Base-by-base conservation (phyloP, 768 basidiomycete species). In the Amanita molliuscula region DNA sequence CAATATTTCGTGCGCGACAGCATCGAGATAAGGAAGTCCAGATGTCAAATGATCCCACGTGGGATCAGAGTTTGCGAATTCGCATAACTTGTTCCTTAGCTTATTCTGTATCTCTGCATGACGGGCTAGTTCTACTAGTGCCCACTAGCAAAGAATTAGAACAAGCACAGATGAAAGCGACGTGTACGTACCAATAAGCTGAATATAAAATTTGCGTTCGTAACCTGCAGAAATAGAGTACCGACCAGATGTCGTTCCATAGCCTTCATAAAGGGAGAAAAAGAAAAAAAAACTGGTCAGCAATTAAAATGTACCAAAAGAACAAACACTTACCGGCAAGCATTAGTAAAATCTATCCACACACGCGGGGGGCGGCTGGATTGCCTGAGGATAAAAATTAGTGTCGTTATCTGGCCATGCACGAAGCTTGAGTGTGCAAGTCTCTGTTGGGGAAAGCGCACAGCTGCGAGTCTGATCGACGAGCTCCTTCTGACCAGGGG, bases 211-310 rank as follows among this genome's bases (percentile, higher is more conserved):
- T 40, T 5, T 11, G 2, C 5, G 16, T 21, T 18, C 4, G n/a
- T 11, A n/a, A 40, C 9, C 6, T 7, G 7, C 35, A 7, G 6
- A 42, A 8, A 6, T n/a, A 13, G 21, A 2, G 16, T 10, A 61
- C 69, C 43, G 53, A 73, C 72, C 68, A 0, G 73, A 72, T 2
- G 77, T 79, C 3, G 77, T 78, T 61, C 78, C 77, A 47, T 79
- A 79, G 33, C 76, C 76, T 64, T 55, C 44, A n/a, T 4, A n/a
- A 55, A 26, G 44, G 34, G 43, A n/a, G n/a, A n/a, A n/a, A n/a
- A n/a, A n/a, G n/a, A n/a, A n/a, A n/a, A n/a, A n/a, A n/a, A n/a
- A n/a, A n/a, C 36, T 54, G 26, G 47, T 47, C 26, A 15, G 46
- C 21, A 37, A 18, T 35, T 16, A 6, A 28, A 31, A 29, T 20